phyloP scores from a whole-genome alignment of 768 basidiomycete genomes.

The Pholiota microspora region DNA sequence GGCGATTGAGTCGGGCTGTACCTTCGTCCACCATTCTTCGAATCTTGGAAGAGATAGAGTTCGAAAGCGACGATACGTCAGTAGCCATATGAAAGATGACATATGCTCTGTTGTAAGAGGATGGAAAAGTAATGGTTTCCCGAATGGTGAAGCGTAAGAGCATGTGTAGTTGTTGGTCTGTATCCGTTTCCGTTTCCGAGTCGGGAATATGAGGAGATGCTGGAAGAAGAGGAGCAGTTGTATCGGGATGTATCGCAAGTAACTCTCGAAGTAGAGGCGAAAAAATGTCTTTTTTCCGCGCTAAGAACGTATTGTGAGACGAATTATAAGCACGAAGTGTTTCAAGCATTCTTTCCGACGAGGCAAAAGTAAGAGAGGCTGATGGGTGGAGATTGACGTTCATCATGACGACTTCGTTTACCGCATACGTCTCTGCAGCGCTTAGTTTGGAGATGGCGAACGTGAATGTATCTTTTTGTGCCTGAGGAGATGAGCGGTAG shows the following conservation, averaged over 20 bases:
- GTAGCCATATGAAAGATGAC: slow-evolving; percentile 23
- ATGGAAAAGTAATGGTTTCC: slow-evolving; percentile 16
- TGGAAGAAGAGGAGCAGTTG: neutral
- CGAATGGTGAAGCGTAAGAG: slow-evolving; percentile 15
- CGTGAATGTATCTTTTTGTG: slow-evolving; percentile 24
- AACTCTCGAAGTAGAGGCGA: slow-evolving; percentile 16
- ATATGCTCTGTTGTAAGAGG: slow-evolving; percentile 22
- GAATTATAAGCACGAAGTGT: slow-evolving; percentile 20
- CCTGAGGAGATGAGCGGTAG: slow-evolving; percentile 19
- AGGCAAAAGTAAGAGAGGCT: slow-evolving; percentile 26
- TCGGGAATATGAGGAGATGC: neutral
- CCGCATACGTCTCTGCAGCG: slow-evolving; percentile 23
- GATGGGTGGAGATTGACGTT: slow-evolving; percentile 19
- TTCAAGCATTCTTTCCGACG: slow-evolving; percentile 20
- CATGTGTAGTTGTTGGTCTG: slow-evolving; percentile 14
- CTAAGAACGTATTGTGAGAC: slow-evolving; percentile 19
- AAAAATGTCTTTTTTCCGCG: slow-evolving; percentile 14
- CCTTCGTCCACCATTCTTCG: slow-evolving; percentile 11
- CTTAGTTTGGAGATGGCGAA: slow-evolving; percentile 29
- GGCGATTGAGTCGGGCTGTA: slow-evolving; percentile 3
- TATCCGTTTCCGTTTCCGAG: slow-evolving; percentile 12
- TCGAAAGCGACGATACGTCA: slow-evolving; percentile 10
- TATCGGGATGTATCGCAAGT: neutral
- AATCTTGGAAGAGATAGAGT: slow-evolving; percentile 17
- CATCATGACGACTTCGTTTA: slow-evolving; percentile 27